phyloP scores from a whole-genome alignment of 371 early-diverging fungal species.

The Phascolomyces articulosus region DNA sequence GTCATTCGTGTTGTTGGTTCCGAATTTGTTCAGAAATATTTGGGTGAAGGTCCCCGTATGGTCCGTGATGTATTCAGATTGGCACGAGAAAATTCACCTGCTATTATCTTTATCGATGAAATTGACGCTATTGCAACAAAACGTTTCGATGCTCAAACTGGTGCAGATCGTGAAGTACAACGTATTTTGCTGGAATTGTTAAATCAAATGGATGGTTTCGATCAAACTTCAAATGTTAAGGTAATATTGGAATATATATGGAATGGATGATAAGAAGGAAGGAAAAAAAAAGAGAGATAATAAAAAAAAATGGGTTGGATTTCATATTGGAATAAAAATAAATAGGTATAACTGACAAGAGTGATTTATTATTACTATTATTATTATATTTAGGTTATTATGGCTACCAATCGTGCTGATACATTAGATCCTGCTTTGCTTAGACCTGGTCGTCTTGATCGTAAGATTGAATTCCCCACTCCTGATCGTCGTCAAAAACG shows the following conservation, averaged over 20 bases:
- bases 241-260: slow-evolving; percentile 34
- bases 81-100: slow-evolving; percentile 99
- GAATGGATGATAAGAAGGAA: neutral
- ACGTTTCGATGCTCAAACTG: slow-evolving; percentile 99
- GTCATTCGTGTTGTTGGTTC: slow-evolving; percentile 99
- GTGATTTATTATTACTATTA: neutral
- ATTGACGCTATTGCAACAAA: slow-evolving; percentile 99
- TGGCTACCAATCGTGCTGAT: slow-evolving; percentile 99
- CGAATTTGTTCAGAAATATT: slow-evolving; percentile 99
- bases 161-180: slow-evolving; percentile 99
- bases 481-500: slow-evolving; percentile 99
- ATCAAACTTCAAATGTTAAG: slow-evolving; percentile 98
- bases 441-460: slow-evolving; percentile 98
- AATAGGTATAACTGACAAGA: neutral
- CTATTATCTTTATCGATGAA: slow-evolving; percentile 99
- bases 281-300: neutral
- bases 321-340: neutral
- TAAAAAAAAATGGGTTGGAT: neutral
- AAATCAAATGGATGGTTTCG: slow-evolving; percentile 99
- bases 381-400: slow-evolving; percentile 88
- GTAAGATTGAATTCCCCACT: slow-evolving; percentile 99
- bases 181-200: slow-evolving; percentile 98
- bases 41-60: slow-evolving; percentile 99
- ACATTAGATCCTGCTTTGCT: slow-evolving; percentile 99
- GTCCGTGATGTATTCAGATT: slow-evolving; percentile 99